A percentile compares a stretch with the other conserved stretches of the same genome.
phyloP scores from a whole-genome alignment of 768 basidiomycete genomes.

The Termitomyces sp. region DNA sequence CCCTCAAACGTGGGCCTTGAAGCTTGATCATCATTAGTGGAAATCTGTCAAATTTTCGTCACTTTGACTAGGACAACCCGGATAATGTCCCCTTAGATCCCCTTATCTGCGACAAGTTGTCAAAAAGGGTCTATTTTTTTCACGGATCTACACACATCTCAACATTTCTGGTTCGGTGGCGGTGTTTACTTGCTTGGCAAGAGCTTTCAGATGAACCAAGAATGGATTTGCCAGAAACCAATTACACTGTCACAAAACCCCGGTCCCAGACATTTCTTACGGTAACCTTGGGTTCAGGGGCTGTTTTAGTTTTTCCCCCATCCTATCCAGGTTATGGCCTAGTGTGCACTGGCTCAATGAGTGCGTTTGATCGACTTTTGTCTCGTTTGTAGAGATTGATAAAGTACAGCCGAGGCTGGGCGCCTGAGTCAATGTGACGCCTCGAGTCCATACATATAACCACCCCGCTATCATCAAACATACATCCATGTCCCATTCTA shows the following conservation, averaged over 20 bases:
- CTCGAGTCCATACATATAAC: background rate
- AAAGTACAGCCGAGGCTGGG: no score
- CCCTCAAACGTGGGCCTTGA: background rate
- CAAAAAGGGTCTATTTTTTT: background rate
- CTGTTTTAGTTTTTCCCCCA: background rate
- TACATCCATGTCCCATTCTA: background rate
- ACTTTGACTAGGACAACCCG: background rate
- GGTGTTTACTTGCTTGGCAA: background rate
- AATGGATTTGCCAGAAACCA: background rate
- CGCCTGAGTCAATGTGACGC: background rate
- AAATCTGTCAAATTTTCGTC: slow-evolving; percentile 2
- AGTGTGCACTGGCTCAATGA: background rate
- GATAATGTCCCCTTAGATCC: background rate
- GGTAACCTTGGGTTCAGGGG: background rate
- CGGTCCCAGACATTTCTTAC: no score
- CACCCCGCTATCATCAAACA: background rate
- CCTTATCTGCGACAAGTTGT: background rate
- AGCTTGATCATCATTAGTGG: background rate
- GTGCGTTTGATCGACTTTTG: background rate
- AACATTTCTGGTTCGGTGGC: background rate
- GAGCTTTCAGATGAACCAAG: background rate
- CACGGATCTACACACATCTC: background rate
- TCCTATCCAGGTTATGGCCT: background rate
- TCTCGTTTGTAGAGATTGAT: background rate
- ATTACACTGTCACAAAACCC: no score